Evolutionary conservation across 139 green algal species (phyloP), one percentile per base, ranked within the genome.

Genomic region (Chlorella sp.): DNA sequence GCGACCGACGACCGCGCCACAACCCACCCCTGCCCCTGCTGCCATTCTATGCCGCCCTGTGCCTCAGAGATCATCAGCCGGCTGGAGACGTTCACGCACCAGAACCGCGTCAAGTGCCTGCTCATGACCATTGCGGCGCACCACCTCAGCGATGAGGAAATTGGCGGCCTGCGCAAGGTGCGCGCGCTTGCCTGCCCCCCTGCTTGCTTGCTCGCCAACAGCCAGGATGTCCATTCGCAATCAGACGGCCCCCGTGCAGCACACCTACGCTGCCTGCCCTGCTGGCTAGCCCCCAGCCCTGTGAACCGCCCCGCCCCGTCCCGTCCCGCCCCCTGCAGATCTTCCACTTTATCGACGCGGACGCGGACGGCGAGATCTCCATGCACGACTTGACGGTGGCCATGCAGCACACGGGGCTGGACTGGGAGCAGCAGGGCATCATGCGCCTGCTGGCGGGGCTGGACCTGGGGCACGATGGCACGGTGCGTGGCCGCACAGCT

Each of bases 261-360:
- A n/a, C n/a, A n/a, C n/a, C n/a, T n/a, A n/a, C n/a, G n/a, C n/a
- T n/a, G n/a, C n/a, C n/a, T n/a, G n/a, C n/a, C n/a, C n/a, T n/a
- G n/a, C n/a, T n/a, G n/a, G n/a, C n/a, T n/a, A n/a, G n/a, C n/a
- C n/a, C n/a, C n/a, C n/a, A n/a, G n/a, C n/a, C n/a, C n/a, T n/a
- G n/a, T n/a, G n/a, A n/a, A n/a, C 44, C 6, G 44, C 44, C 44
- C 20, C 62, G 62, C 62, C 21, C 25, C 60, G 60, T 15, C 6
- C 23, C 1, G 4, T 30, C 6, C 60, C 16, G 6, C 68, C 25
- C 68, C 18, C 36, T 5, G 30, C 80, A 91, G 67, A 85, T 93
- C 78, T 96, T 96, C 75, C 30, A 88, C 39, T 78, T 86, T 7
- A 87, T 96, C 74, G 93, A 95, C 78, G 63, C 51, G 36, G 93